Percentiles rank a stretch among this genome's conserved stretches.
These are phyloP conservation scores for Chaetomium strumarium DNA, from an alignment of 2,329 filamentous ascomycete genomes.

Conservation along the genomic window DNA sequence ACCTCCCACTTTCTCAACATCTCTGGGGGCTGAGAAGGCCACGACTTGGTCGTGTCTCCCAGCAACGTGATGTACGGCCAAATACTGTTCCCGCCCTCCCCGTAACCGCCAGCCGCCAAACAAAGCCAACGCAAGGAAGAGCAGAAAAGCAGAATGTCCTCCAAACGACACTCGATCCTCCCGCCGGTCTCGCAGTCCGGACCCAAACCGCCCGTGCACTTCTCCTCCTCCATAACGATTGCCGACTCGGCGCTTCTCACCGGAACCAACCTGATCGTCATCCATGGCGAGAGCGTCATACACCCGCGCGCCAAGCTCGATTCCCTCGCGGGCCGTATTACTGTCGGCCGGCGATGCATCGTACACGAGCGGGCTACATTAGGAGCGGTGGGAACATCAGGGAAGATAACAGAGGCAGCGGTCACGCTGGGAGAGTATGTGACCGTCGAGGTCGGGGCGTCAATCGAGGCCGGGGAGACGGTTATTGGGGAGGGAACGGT, in stretches of 20 bases:
- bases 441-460: conserved; percentile 53
- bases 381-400: conserved; percentile 36
- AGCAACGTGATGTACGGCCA: too few relatives aligned
- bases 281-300: conserved; percentile 73
- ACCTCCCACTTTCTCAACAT: too few relatives aligned
- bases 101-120: not conserved
- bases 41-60: too few relatives aligned
- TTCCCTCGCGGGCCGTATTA: conserved; percentile 70
- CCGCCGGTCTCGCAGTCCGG: conserved; percentile 45
- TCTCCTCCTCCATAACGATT: conserved; percentile 55
- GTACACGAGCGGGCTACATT: conserved; percentile 64
- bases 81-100: not conserved
- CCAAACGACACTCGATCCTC: conserved; percentile 52
- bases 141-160: conserved; percentile 40
- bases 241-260: conserved; percentile 57
- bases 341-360: conserved; percentile 74
- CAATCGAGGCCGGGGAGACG: conserved; percentile 58
- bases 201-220: conserved; percentile 56
- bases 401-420: conserved; percentile 35
- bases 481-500: conserved; percentile 55
- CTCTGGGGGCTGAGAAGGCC: too few relatives aligned
- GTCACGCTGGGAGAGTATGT: conserved; percentile 56
- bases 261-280: conserved; percentile 71
- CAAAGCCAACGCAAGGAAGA: not conserved
- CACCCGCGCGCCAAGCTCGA: conserved; percentile 80